Evolutionary conservation across 345 rosid species (phyloP), one percentile per base, ranked within the genome.

Genomic region (Laguncularia racemosa): DNA sequence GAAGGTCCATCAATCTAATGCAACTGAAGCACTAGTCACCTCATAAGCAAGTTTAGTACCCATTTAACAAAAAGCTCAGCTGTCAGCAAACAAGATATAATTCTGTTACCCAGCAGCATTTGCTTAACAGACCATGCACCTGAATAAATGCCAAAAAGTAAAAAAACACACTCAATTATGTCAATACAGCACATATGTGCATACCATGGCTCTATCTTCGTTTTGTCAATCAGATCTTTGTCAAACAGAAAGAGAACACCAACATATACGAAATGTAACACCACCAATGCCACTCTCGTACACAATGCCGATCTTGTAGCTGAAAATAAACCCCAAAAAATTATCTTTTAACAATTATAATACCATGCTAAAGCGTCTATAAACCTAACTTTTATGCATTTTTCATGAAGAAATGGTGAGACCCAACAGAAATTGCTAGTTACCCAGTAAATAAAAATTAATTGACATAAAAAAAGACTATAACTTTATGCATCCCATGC

Each of bases 291-390:
- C 52, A 72, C 74, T 73, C 84, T 89, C 73, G 89, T 63, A 44
- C 81, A 70, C 76, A 89, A 62, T n/a, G 96, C 67, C 52, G 97
- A 82, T 65, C 97, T 83, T 78, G 84, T 78, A 63, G 76, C 99
- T 92, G 67, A 55, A 67, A 43, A 49, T 46, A 4, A 8, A 46
- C 15, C 52, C 38, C 14, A 46, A 45, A 21, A 0, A 46, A n/a
- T 4, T 14, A n/a, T 14, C 44, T 14, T 40, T 28, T 50, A 1
- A 13, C 16, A 62, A 20, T n/a, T 20, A 20, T 6, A 26, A 26
- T 26, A 26, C 40, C 6, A 33, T 33, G 7, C 40, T 33, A 33
- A 33, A 33, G 40, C 40, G 9, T 33, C 40, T 33, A 33, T 4
- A 33, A 33, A 33, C 7, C 40, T 6, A 33, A 33, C 1, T 7